Conservation (phyloP, 208 protist species). For the Trypanosomatidae sp. region DNA sequence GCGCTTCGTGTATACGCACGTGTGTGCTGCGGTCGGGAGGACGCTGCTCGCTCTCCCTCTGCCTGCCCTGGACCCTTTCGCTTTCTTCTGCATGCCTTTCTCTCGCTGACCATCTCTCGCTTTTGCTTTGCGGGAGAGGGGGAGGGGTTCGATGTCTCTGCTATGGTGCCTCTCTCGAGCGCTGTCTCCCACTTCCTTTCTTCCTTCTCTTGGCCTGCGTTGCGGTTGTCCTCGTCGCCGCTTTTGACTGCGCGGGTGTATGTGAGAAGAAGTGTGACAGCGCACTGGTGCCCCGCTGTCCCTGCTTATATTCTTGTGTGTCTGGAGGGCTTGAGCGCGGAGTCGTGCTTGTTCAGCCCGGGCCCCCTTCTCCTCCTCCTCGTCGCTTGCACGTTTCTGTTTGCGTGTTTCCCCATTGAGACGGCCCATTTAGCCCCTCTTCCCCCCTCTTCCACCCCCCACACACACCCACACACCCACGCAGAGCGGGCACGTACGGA, state of each 20-base stretch:
- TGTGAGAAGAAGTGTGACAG: not conserved
- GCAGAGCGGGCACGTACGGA: not conserved
- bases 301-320: not conserved
- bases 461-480: not conserved
- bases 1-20: not conserved
- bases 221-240: not conserved
- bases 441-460: not conserved
- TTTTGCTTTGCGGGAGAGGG: not conserved
- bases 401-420: not conserved
- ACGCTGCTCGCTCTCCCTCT: not conserved
- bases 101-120: not conserved
- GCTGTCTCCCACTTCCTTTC: not conserved
- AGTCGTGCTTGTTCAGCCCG: not conserved
- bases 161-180: not conserved
- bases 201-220: not conserved
- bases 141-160: not conserved
- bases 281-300: not conserved
- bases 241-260: not conserved
- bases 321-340: not conserved
- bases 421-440: not conserved
- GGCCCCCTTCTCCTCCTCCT: not conserved
- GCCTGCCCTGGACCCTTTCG: not conserved
- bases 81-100: not conserved
- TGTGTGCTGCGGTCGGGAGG: not conserved
- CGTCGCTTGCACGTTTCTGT: not conserved